phyloP scores from a whole-genome alignment of 805 yeast species.

The Metschnikowia henanensis region DNA sequence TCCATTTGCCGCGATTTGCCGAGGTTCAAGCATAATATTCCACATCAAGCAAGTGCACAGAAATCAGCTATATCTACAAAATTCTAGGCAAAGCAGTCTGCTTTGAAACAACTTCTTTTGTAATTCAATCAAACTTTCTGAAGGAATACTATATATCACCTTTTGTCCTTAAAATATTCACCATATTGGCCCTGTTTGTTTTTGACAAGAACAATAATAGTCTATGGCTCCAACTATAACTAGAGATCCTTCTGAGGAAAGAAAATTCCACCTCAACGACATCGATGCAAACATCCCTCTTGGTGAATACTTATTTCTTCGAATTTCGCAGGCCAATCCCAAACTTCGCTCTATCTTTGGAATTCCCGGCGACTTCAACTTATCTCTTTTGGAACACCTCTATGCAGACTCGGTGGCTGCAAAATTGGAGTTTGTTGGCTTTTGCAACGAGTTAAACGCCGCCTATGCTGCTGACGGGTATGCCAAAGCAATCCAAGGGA shows the following conservation, averaged over 20 bases:
- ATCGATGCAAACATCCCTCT: conserved; percentile 40
- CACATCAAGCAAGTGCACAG: too few species aligned
- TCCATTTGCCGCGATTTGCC: too few species aligned
- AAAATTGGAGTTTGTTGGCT: conserved; percentile 68
- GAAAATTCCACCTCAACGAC: background rate
- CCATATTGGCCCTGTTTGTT: too few species aligned
- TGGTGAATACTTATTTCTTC: conserved; percentile 63
- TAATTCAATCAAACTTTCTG: too few species aligned
- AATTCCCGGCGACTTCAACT: conserved; percentile 77
- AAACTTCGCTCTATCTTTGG: conserved; percentile 58
- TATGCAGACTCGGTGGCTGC: conserved; percentile 43
- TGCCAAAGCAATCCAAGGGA: conserved; percentile 55
- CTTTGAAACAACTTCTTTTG: too few species aligned
- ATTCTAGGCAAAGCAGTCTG: too few species aligned
- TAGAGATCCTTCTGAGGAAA: conserved; percentile 10
- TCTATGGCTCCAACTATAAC: conserved; percentile 20
- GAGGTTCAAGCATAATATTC: too few species aligned
- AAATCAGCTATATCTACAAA: too few species aligned
- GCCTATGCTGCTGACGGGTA: conserved; percentile 93
- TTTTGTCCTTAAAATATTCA: too few species aligned
- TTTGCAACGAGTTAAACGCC: conserved; percentile 86
- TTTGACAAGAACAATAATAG: too few species aligned
- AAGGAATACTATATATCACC: too few species aligned
- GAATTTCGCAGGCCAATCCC: conserved; percentile 54
- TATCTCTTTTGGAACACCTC: conserved; percentile 64